These are phyloP conservation scores for Exophiala oligosperma DNA, from an alignment of 2,329 filamentous ascomycete species.

Conservation along the genomic window DNA sequence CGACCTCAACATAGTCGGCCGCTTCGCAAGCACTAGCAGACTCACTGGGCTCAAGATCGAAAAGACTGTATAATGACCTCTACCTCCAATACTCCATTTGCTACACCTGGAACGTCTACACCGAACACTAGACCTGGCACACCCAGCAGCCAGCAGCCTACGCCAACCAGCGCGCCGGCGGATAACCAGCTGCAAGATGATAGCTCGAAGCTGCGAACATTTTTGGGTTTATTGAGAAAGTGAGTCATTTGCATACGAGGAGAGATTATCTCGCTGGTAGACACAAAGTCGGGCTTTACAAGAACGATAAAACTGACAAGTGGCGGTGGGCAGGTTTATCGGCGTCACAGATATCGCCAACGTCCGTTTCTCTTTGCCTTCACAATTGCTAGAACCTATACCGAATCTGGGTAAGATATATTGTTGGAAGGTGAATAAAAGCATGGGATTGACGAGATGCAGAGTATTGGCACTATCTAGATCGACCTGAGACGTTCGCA, in stretches of 20 bases:
- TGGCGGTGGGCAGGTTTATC: constrained; percentile 68
- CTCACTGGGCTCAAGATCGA: background rate
- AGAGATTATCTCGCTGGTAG: constrained; percentile 1
- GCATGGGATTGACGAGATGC: constrained; percentile 19
- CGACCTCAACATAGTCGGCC: constrained; percentile 5
- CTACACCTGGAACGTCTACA: constrained; percentile 20
- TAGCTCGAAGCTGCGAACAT: constrained; percentile 83
- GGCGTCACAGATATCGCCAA: constrained; percentile 93
- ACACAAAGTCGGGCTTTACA: too few relatives aligned
- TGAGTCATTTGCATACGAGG: constrained; percentile 48
- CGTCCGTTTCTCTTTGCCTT: constrained; percentile 92
- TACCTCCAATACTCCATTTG: constrained; percentile 24
- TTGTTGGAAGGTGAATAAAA: background rate
- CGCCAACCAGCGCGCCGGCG: constrained; percentile 33
- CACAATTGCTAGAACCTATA: constrained; percentile 91
- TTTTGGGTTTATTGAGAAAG: constrained; percentile 85
- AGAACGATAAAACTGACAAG: constrained; percentile 16
- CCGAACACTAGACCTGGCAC: constrained; percentile 25
- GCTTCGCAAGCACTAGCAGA: background rate
- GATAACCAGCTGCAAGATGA: constrained; percentile 69
- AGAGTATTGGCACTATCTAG: constrained; percentile 99
- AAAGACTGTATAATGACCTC: constrained; percentile 24
- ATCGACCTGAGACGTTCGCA: constrained; percentile 87
- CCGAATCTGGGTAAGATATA: constrained; percentile 71
- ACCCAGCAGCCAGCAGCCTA: constrained; percentile 31